A percentile compares a stretch with the other conserved stretches of the same genome.
Conservation (phyloP, 495 filamentous ascomycete genomes). For the Podospora tetraspora region DNA sequence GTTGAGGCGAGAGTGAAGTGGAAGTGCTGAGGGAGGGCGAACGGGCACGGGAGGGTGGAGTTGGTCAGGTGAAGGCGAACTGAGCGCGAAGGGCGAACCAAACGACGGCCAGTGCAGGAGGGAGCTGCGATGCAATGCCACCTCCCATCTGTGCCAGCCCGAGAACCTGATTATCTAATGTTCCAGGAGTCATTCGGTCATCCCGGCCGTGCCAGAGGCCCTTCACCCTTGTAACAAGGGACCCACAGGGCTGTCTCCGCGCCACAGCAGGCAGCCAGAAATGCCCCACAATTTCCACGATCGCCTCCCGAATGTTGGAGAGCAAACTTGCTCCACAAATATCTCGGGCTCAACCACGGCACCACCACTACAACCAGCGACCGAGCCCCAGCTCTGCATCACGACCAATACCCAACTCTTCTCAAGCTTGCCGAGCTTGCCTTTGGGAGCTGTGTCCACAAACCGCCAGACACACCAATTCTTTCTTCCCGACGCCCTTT, state of each 20-base stretch:
- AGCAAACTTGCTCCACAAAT: neutral
- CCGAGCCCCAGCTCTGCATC: neutral
- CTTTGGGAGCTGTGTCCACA: neutral
- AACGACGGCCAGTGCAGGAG: neutral
- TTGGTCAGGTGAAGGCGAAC: conserved; percentile 2
- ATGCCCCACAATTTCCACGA: neutral
- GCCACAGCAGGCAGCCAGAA: neutral
- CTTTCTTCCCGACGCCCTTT: neutral
- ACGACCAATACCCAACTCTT: neutral
- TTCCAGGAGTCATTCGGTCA: conserved; percentile 21
- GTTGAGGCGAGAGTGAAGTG: neutral
- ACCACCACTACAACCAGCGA: neutral
- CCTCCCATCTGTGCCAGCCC: neutral
- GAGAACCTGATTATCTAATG: conserved; percentile 19
- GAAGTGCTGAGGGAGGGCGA: neutral
- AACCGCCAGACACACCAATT: neutral
- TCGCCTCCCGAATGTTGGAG: neutral
- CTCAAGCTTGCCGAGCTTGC: neutral
- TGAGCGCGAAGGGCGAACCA: neutral
- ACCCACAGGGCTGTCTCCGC: neutral
- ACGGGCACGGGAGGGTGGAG: neutral
- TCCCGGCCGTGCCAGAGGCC: neutral
- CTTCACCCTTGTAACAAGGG: neutral
- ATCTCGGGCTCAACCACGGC: neutral
- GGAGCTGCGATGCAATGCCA: conserved; percentile 2